phyloP scores from a whole-genome alignment of 2,329 filamentous ascomycete genomes.

The Fusarium sp. region DNA sequence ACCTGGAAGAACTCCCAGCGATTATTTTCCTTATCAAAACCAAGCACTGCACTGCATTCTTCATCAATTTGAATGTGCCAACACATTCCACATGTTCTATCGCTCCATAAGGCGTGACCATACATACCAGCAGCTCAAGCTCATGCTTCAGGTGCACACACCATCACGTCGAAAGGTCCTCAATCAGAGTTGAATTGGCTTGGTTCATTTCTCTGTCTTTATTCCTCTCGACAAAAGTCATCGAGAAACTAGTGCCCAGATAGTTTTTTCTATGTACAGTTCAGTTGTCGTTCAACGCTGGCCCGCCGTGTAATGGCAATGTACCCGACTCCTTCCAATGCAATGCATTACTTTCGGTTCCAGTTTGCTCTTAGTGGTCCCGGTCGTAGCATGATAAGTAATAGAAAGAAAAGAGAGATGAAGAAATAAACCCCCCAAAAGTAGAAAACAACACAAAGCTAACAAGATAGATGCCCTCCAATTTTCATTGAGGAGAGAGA shows the following conservation, averaged over 20 bases:
- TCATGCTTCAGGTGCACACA: background rate
- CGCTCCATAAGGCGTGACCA: background rate
- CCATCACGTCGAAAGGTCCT: background rate
- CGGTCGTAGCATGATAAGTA: slow-evolving; percentile 28
- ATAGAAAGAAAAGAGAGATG: slow-evolving; percentile 8
- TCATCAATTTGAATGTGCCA: background rate
- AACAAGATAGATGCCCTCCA: slow-evolving; percentile 39
- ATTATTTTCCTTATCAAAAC: background rate
- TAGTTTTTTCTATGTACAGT: slow-evolving; percentile 48
- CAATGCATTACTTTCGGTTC: slow-evolving; percentile 48
- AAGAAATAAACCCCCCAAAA: slow-evolving; percentile 5
- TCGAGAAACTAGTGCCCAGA: slow-evolving; percentile 37
- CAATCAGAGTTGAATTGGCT: background rate
- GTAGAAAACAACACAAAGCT: slow-evolving; percentile 24
- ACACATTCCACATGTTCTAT: slow-evolving; percentile 17
- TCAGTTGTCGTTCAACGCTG: slow-evolving; percentile 48
- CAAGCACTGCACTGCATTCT: slow-evolving; percentile 2
- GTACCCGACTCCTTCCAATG: slow-evolving; percentile 49
- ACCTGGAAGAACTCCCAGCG: background rate
- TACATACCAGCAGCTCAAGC: background rate
- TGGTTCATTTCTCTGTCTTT: slow-evolving; percentile 34
- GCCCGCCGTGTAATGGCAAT: slow-evolving; percentile 37
- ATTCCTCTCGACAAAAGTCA: slow-evolving; percentile 24
- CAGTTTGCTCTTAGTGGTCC: slow-evolving; percentile 33
- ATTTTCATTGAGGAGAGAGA: slow-evolving; percentile 21